Percentiles rank a stretch among this genome's conserved stretches.
Evolutionary conservation across 306 rosid genomes (phyloP).

Genomic region (Vicia sativa): DNA sequence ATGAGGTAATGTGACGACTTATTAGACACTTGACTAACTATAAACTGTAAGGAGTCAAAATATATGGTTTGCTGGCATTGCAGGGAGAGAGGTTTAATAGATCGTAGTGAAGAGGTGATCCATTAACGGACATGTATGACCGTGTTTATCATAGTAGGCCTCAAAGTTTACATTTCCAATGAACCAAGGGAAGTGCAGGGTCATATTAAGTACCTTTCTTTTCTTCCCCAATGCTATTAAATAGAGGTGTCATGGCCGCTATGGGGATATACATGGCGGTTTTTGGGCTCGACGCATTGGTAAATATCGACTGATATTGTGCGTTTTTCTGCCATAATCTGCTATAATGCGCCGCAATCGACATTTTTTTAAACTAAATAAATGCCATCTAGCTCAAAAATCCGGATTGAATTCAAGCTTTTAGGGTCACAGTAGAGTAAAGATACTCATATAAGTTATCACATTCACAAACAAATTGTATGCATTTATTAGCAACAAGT

Average conservation of each 20-base stretch:
- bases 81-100: slow-evolving; percentile 4
- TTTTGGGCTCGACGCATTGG: too few species aligned
- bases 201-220: not conserved
- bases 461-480: not conserved
- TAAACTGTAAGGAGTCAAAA: not conserved
- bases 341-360: too few species aligned
- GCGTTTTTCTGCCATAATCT: too few species aligned
- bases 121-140: not conserved
- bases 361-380: not conserved
- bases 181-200: not conserved
- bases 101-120: not conserved
- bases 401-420: slow-evolving; percentile 3
- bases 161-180: slow-evolving; percentile 4
- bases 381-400: not conserved
- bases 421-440: not conserved
- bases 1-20: too few species aligned
- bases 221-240: too few species aligned
- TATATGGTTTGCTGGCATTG: not conserved
- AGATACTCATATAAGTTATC: not conserved
- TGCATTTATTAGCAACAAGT: not conserved
- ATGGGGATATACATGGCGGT: too few species aligned
- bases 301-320: too few species aligned
- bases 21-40: not conserved
- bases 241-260: too few species aligned
- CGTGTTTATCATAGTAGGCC: slow-evolving; percentile 5